These are phyloP conservation scores for Colletotrichum cordylinicola DNA, from an alignment of 2,329 filamentous ascomycete genomes.

Conservation along the genomic window DNA sequence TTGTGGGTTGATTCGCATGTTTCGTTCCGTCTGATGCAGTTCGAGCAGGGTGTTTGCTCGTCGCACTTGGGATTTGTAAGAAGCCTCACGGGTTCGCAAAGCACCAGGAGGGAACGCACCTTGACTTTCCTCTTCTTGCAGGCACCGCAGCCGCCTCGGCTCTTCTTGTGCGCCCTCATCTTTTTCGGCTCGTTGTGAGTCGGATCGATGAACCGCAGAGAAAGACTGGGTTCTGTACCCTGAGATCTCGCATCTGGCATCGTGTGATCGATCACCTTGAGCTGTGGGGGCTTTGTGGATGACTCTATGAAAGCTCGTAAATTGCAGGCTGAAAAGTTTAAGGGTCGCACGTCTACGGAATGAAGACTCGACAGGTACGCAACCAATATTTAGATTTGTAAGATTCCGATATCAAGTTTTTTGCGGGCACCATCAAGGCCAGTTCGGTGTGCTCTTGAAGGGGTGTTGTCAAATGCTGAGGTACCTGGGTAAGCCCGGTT, in stretches of 20 bases:
- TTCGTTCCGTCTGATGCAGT: conserved; percentile 30
- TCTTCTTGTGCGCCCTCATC: conserved; percentile 31
- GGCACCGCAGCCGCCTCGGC: conserved; percentile 28
- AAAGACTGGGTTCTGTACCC: neutral
- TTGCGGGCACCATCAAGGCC: neutral
- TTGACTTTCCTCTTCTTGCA: conserved; percentile 36
- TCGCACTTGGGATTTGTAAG: conserved; percentile 27
- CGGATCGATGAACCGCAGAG: neutral
- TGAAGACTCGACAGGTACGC: neutral
- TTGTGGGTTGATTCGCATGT: neutral
- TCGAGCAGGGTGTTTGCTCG: conserved; percentile 29
- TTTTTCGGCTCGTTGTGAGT: neutral
- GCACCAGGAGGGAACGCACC: conserved; percentile 18
- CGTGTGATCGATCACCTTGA: neutral
- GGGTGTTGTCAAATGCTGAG: neutral
- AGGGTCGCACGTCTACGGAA: neutral
- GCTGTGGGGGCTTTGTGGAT: neutral
- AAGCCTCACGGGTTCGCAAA: neutral
- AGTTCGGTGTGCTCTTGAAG: neutral
- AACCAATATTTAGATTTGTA: neutral
- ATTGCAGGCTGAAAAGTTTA: neutral
- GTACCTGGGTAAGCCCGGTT: neutral
- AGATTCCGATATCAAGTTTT: neutral
- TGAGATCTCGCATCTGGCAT: neutral
- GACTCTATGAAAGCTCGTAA: neutral